These are phyloP conservation scores for Aegilops bicornis DNA, from an alignment of 176 grass and related monocot species.

Conservation along the genomic window DNA sequence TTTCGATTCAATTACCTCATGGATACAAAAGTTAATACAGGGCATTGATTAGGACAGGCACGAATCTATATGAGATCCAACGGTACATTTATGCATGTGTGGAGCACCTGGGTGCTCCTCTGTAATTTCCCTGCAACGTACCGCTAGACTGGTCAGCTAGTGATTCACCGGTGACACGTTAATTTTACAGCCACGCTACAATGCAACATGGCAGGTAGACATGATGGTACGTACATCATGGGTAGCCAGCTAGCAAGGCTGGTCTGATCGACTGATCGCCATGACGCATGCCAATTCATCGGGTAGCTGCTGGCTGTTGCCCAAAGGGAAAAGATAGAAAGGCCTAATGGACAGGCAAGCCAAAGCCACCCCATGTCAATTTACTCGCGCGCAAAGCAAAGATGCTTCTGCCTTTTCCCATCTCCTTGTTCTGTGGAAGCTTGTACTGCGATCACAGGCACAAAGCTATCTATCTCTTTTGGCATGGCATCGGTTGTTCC, in stretches of 20 bases:
- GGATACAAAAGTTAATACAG: no score
- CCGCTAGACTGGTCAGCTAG: not conserved
- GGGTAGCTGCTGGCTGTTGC: not conserved
- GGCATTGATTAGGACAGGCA: no score
- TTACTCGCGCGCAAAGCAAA: no score
- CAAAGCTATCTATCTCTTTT: not conserved
- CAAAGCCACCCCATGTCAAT: no score
- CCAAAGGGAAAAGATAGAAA: not conserved
- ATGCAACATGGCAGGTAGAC: not conserved
- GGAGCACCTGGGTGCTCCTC: not conserved
- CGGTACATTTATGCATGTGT: no score
- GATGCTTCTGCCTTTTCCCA: no score
- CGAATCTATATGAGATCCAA: no score
- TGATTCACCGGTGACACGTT: not conserved
- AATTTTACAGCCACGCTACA: not conserved
- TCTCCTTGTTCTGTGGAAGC: not conserved
- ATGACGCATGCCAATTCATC: no score
- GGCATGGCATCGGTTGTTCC: not conserved
- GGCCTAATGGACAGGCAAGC: conserved; percentile 3
- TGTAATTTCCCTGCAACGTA: not conserved
- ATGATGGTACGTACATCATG: not conserved
- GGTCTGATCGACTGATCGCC: not conserved
- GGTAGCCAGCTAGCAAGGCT: not conserved
- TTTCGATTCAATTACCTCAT: no score
- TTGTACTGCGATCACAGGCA: not conserved